Percentiles rank a stretch among this genome's conserved stretches.
phyloP scores from a whole-genome alignment of 2,329 filamentous ascomycete species.

The Calonectria pauciramosa region DNA sequence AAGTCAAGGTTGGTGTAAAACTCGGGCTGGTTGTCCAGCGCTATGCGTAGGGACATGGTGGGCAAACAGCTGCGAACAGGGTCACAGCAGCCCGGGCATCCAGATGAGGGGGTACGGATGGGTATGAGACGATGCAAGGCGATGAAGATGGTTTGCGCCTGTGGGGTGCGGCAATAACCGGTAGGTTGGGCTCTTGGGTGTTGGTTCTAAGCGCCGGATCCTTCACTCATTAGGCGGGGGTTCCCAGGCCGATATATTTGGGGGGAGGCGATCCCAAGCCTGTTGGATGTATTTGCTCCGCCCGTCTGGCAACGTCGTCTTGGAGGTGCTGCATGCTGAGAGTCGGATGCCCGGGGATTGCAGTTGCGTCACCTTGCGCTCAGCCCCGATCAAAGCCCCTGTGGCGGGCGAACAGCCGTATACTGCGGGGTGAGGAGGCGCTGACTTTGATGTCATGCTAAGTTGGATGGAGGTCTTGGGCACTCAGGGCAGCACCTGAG shows the following conservation, averaged over 20 bases:
- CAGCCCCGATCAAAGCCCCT: slow-evolving; percentile 41
- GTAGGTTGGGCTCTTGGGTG: slow-evolving; percentile 21
- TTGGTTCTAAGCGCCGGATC: slow-evolving; percentile 22
- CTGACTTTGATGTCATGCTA: slow-evolving; percentile 25
- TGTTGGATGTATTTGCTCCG: slow-evolving; percentile 18
- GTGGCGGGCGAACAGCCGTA: slow-evolving; percentile 20
- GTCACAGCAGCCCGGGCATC: slow-evolving; percentile 26
- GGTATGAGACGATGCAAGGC: slow-evolving; percentile 19
- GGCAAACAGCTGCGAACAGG: slow-evolving; percentile 24
- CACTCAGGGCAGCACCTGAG: neutral
- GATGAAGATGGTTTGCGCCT: slow-evolving; percentile 24
- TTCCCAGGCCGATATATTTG: slow-evolving; percentile 20
- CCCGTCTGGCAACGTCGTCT: slow-evolving; percentile 21
- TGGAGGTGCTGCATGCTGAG: slow-evolving; percentile 18
- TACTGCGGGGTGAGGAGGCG: slow-evolving; percentile 27
- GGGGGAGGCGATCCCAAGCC: slow-evolving; percentile 2
- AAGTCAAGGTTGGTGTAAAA: slow-evolving; percentile 87
- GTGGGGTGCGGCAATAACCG: slow-evolving; percentile 29
- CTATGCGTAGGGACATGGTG: slow-evolving; percentile 76
- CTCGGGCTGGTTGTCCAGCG: slow-evolving; percentile 75
- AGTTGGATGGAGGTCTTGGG: neutral
- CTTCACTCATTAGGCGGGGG: slow-evolving; percentile 7
- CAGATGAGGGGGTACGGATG: slow-evolving; percentile 18
- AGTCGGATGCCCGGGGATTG: slow-evolving; percentile 19
- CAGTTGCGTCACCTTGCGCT: slow-evolving; percentile 33